Percentiles rank a stretch among this genome's conserved stretches.
Evolutionary conservation across 2,329 filamentous ascomycete genomes (phyloP).

Genomic region (Trichoderma sp.): DNA sequence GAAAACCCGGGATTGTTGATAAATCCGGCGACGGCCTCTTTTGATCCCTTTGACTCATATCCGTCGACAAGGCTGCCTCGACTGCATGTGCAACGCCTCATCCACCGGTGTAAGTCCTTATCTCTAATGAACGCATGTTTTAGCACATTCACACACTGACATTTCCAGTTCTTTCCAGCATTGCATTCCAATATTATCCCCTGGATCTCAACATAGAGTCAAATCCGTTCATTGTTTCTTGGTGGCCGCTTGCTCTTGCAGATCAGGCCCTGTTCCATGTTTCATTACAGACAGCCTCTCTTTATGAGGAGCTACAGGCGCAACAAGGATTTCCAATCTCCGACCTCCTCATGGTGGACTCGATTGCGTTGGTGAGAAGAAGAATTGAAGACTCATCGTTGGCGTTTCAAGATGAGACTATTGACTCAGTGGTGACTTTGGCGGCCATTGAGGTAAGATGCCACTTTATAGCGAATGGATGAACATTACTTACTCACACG

Average conservation of each 20-base stretch:
- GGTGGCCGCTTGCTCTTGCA: constrained; percentile 18
- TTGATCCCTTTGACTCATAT: constrained; percentile 20
- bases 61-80: constrained; percentile 13
- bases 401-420: constrained; percentile 12
- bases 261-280: constrained; percentile 15
- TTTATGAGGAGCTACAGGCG: constrained; percentile 18
- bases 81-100: constrained; percentile 9
- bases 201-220: constrained; percentile 14
- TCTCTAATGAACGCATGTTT: background rate
- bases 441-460: constrained; percentile 14
- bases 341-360: constrained; percentile 14
- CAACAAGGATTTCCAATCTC: constrained; percentile 14
- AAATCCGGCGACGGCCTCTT: constrained; percentile 13
- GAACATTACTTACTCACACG: background rate
- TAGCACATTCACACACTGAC: background rate
- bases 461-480: background rate
- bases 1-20: constrained; percentile 17
- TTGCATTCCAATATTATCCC: constrained; percentile 15
- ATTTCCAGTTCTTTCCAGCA: constrained; percentile 6
- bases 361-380: constrained; percentile 7
- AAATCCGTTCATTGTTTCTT: constrained; percentile 17
- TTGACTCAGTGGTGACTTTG: constrained; percentile 14
- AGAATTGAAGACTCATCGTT: constrained; percentile 6
- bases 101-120: constrained; percentile 2
- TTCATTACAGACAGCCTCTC: constrained; percentile 17